Base-by-base conservation (phyloP, 768 basidiomycete species). In the Serendipita sp. region DNA sequence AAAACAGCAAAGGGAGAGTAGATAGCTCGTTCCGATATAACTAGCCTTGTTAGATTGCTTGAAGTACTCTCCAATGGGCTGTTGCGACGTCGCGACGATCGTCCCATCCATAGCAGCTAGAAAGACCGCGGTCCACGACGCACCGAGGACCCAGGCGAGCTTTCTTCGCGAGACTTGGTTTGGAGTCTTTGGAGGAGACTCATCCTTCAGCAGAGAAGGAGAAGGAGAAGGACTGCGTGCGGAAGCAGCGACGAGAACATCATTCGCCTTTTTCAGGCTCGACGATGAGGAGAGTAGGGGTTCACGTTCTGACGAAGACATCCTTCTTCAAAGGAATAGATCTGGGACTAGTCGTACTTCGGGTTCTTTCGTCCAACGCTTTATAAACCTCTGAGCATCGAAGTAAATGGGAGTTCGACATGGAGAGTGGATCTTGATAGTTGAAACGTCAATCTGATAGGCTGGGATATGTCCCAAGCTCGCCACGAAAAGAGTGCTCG, bases 101-200 rank as follows among this genome's bases (percentile, higher is more conserved):
- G 89, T 91, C 87, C 89, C 89, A 72, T 92, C 89, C 70, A 93
- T 80, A 47, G 91, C 88, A 70, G 87, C 88, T 64, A 93, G 77
- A 70, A 93, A 84, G 28, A 91, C 86, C 45, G 84, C 86, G 68
- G 84, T 86, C 89, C 89, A 91, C 64, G 91, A 75, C 10, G 84
- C 89, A 48, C 81, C 78, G 62, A 91, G 77, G 67, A 90, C 83
- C 86, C 86, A 89, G 56, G 10, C 4, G 4, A 60, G 36, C 18
- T 28, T 60, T 10, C 28, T 10, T 60, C 56, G 10, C n/a, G 56
- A 23, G 8, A 32, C 11, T 23, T 60, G 28, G 35, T 60, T 60
- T 8, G 8, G 10, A 28, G 28, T 3, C 56, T 3, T 32, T n/a
- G 11, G 56, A 30, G 30, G 34, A 5, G 5, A 7, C 41, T 7